phyloP scores from a whole-genome alignment of 2,329 filamentous ascomycete genomes.

The Aspergillus novoparasiticus region DNA sequence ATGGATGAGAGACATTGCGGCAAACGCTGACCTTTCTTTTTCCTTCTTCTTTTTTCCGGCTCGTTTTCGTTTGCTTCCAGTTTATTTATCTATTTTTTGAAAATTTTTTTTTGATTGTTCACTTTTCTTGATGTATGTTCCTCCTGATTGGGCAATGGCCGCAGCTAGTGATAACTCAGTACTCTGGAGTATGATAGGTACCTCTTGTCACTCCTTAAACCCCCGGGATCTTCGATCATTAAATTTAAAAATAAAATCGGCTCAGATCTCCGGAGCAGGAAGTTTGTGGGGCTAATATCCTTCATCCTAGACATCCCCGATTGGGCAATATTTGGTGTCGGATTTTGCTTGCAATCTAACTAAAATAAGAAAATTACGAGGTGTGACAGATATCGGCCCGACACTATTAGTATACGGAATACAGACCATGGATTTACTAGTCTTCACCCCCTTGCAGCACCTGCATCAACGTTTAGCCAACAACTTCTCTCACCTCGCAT shows the following conservation, averaged over 20 bases:
- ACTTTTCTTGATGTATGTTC: neutral
- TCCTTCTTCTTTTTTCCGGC: neutral
- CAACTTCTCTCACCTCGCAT: neutral
- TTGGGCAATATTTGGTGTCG: neutral
- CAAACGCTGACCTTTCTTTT: neutral
- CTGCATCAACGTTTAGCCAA: neutral
- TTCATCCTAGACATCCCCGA: neutral
- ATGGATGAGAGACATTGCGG: neutral
- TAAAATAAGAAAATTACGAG: neutral
- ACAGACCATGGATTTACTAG: neutral
- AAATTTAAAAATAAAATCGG: neutral
- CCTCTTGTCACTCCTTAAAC: no score
- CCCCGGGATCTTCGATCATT: neutral
- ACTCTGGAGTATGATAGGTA: no score
- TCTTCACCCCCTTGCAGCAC: neutral
- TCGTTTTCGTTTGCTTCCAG: neutral
- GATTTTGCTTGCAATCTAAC: neutral
- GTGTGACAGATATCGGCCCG: neutral
- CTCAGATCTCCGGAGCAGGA: neutral
- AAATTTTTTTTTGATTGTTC: neutral
- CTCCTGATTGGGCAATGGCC: neutral
- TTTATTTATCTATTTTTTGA: neutral
- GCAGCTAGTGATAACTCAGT: neutral
- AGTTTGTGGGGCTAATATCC: neutral
- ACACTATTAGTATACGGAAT: neutral